A percentile compares a stretch with the other conserved stretches of the same genome.
These are phyloP conservation scores for Chrysoporthe austroafricana DNA, from an alignment of 2,329 filamentous ascomycete species.

Conservation along the genomic window DNA sequence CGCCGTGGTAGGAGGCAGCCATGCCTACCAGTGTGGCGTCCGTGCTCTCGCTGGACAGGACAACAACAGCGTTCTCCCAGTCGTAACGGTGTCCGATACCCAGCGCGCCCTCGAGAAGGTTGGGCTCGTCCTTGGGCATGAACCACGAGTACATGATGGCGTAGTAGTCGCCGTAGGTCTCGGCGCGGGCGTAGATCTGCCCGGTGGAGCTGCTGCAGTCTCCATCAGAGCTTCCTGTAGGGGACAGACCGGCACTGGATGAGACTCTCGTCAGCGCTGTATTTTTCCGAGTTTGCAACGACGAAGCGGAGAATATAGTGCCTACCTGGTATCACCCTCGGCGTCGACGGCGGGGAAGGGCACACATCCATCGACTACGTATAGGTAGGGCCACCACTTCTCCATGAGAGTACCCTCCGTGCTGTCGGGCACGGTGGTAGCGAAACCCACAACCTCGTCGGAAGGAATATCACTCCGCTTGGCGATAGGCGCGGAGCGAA, in stretches of 20 bases:
- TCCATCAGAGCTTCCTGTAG: conserved; percentile 37
- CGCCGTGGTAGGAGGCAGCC: conserved; percentile 44
- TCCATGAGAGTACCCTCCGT: conserved; percentile 52
- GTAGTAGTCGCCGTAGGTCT: conserved; percentile 36
- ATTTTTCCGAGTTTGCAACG: not conserved
- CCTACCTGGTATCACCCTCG: conserved; percentile 59
- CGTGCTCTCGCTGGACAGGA: conserved; percentile 35
- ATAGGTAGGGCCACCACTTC: conserved; percentile 59
- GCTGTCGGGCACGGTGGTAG: conserved; percentile 53
- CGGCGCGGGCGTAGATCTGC: conserved; percentile 44
- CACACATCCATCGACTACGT: conserved; percentile 63
- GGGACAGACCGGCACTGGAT: conserved; percentile 40
- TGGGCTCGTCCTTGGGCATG: conserved; percentile 50
- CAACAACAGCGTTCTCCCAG: conserved; percentile 44
- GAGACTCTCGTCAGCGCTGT: not conserved
- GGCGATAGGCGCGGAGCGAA: conserved; percentile 21
- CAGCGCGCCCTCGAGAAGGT: conserved; percentile 7
- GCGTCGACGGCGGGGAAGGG: conserved; percentile 65
- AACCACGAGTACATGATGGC: conserved; percentile 50
- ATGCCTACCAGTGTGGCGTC: conserved; percentile 41
- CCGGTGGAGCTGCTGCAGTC: conserved; percentile 41
- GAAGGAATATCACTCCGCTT: conserved; percentile 35
- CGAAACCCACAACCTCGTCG: conserved; percentile 53
- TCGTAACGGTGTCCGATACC: conserved; percentile 45
- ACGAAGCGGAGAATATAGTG: not conserved